Percentiles rank a stretch among this genome's conserved stretches.
These are phyloP conservation scores for Stropharia rugosoannulata DNA, from an alignment of 768 basidiomycete genomes.

Conservation along the genomic window DNA sequence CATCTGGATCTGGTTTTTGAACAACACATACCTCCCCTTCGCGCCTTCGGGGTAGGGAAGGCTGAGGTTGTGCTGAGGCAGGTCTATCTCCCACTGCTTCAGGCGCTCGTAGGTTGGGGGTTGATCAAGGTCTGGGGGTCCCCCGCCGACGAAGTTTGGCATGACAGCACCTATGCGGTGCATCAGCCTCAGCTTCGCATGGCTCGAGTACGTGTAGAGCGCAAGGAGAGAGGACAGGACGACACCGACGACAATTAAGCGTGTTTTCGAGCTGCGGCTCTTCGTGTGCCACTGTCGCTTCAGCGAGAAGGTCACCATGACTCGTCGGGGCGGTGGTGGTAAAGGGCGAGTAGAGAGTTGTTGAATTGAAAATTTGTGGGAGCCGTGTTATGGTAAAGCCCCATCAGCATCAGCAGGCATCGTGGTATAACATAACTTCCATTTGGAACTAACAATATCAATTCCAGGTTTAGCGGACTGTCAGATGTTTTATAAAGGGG, in stretches of 20 bases:
- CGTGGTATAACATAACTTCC: too few relatives aligned
- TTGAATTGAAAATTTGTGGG: too few relatives aligned
- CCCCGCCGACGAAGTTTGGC: neutral
- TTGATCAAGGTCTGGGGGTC: conserved; percentile 7
- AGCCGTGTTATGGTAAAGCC: too few relatives aligned
- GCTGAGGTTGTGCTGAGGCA: conserved; percentile 50
- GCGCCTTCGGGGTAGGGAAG: conserved; percentile 49
- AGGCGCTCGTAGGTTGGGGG: conserved; percentile 23
- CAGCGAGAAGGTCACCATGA: too few relatives aligned
- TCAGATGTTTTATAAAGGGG: too few relatives aligned
- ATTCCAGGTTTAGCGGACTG: too few relatives aligned
- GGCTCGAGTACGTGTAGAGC: neutral
- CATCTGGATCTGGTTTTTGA: conserved; percentile 40
- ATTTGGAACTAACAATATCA: too few relatives aligned
- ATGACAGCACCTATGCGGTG: neutral
- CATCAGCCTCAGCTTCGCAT: neutral
- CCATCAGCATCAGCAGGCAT: too few relatives aligned
- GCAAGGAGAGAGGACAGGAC: neutral
- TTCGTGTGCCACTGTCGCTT: neutral
- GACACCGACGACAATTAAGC: neutral
- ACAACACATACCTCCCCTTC: conserved; percentile 47
- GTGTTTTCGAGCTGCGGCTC: neutral
- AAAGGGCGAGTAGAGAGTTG: too few relatives aligned
- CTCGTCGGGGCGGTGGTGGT: too few relatives aligned
- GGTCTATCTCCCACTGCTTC: conserved; percentile 38